These are phyloP conservation scores for Xylariaceae sp. DNA, from an alignment of 2,329 filamentous ascomycete genomes.

Conservation along the genomic window DNA sequence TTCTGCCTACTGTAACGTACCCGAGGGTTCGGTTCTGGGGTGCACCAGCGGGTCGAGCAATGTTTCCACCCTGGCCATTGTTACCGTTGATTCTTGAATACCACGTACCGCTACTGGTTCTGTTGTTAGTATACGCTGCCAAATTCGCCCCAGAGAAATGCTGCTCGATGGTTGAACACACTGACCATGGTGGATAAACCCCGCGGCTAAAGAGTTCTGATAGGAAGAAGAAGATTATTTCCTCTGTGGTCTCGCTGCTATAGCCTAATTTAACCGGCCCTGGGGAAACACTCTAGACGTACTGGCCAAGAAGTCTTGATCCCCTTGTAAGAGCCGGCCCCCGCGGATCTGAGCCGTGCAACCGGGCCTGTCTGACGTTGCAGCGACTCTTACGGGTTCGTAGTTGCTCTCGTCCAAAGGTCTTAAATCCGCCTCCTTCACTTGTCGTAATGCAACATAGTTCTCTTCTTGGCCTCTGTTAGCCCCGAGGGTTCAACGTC, in stretches of 20 bases:
- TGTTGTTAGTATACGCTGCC: neutral
- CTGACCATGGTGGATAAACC: conserved; percentile 6
- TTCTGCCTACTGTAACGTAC: conserved; percentile 11
- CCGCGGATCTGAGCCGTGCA: conserved; percentile 26
- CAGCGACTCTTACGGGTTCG: conserved; percentile 10
- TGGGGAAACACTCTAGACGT: neutral
- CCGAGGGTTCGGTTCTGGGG: conserved; percentile 21
- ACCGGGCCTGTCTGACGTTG: conserved; percentile 12
- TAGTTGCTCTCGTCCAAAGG: conserved; percentile 1
- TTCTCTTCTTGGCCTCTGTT: neutral
- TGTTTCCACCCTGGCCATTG: neutral
- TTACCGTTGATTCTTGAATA: conserved; percentile 17
- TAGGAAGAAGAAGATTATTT: neutral
- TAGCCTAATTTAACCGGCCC: conserved; percentile 2
- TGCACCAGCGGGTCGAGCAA: conserved; percentile 6
- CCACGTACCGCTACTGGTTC: neutral
- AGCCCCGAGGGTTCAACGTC: no score
- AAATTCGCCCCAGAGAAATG: neutral
- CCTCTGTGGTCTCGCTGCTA: neutral
- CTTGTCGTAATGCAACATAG: neutral
- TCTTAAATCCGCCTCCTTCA: neutral
- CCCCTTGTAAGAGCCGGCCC: conserved; percentile 1
- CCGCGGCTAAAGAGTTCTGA: conserved; percentile 12
- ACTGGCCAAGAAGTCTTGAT: neutral
- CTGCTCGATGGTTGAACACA: neutral